Percentiles rank a stretch among this genome's conserved stretches.
phyloP scores from a whole-genome alignment of 805 yeast genomes.

The Starmera pachycereana region DNA sequence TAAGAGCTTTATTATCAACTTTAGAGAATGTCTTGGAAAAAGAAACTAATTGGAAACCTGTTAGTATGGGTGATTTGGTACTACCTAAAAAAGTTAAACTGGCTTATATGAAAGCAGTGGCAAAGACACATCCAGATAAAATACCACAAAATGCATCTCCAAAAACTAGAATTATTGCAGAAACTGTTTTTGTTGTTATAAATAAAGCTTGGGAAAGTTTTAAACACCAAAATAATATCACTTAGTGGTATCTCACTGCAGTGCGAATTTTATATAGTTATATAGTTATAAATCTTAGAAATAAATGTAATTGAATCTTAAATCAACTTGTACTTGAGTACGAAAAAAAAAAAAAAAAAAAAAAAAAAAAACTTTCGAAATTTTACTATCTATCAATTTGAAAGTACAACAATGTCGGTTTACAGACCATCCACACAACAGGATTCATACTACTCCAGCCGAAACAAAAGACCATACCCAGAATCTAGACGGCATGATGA shows the following conservation, averaged over 20 bases:
- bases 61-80: constrained; percentile 66
- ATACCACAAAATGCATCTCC: constrained; percentile 44
- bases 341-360: too few relatives aligned
- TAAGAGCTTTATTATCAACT: constrained; percentile 66
- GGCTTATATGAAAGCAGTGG: constrained; percentile 79
- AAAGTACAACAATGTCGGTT: neutral
- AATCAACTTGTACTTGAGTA: too few relatives aligned
- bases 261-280: neutral
- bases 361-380: too few relatives aligned
- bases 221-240: constrained; percentile 44
- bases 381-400: neutral
- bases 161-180: constrained; percentile 77
- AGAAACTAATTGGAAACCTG: constrained; percentile 53
- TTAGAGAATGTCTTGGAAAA: constrained; percentile 63
- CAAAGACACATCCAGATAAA: constrained; percentile 86
- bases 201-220: constrained; percentile 88
- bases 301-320: too few relatives aligned
- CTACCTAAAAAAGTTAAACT: constrained; percentile 85
- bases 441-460: too few relatives aligned
- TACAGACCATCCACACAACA: neutral
- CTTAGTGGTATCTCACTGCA: constrained; percentile 4
- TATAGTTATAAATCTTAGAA: too few relatives aligned
- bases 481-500: too few relatives aligned
- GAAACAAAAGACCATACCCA: too few relatives aligned
- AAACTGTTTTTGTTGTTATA: constrained; percentile 71